phyloP scores from a whole-genome alignment of 1,139 yeast species.

The Hansenula lynferdii region DNA sequence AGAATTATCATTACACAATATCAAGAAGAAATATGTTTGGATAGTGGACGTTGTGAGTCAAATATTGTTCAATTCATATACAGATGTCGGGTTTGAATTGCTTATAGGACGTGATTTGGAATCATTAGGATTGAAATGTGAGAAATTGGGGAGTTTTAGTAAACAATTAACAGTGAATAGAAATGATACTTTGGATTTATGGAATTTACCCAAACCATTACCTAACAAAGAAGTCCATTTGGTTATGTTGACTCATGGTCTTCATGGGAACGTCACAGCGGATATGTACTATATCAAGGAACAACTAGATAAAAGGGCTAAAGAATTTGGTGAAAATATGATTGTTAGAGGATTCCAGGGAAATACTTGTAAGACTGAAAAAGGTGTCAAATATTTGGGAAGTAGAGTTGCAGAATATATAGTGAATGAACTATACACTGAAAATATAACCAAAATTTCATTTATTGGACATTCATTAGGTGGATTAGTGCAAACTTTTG shows the following conservation, averaged over 20 bases:
- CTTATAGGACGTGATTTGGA: constrained; percentile 49
- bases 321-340: constrained; percentile 47
- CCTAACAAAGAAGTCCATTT: constrained; percentile 53
- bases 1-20: constrained; percentile 42
- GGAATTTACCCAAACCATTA: constrained; percentile 58
- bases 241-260: constrained; percentile 83
- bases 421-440: constrained; percentile 48
- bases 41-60: constrained; percentile 82
- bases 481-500: constrained; percentile 86
- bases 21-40: constrained; percentile 57
- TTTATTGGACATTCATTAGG: constrained; percentile 93
- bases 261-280: constrained; percentile 84
- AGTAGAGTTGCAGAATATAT: constrained; percentile 75
- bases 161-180: constrained; percentile 40
- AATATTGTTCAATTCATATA: constrained; percentile 66
- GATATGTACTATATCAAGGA: constrained; percentile 89
- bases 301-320: constrained; percentile 54
- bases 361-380: constrained; percentile 84
- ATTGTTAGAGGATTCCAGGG: constrained; percentile 81
- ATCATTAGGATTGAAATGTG: constrained; percentile 26
- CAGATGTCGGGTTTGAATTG: constrained; percentile 69
- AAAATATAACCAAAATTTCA: constrained; percentile 57
- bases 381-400: constrained; percentile 86
- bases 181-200: constrained; percentile 63
- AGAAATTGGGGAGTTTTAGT: constrained; percentile 20